Evolutionary conservation across 257 asterid genomes (phyloP).

Genomic region (Ocimum tenuiflorum): DNA sequence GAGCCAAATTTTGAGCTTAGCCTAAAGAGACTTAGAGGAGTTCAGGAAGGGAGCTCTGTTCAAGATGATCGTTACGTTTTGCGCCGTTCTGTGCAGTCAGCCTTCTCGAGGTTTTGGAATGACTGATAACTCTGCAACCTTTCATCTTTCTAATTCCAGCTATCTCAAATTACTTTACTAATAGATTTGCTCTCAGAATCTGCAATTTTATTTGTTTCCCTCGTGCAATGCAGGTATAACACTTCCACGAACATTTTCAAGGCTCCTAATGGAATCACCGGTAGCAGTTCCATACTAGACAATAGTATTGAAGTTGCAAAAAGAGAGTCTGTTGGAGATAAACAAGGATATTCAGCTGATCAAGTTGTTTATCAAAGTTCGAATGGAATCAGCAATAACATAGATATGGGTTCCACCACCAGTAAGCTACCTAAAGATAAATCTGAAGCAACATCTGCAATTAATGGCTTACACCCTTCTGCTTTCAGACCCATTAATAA

Average conservation of each 20-base stretch:
- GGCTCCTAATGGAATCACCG: conserved; percentile 38
- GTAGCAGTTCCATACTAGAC: conserved; percentile 33
- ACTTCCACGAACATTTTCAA: conserved; percentile 41
- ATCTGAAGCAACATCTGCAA: conserved; percentile 46
- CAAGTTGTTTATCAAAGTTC: conserved; percentile 41
- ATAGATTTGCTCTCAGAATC: conserved; percentile 2
- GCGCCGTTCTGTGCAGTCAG: conserved; percentile 69
- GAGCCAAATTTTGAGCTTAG: conserved; percentile 42
- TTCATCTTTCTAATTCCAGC: conserved; percentile 2
- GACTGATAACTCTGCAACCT: conserved; percentile 2
- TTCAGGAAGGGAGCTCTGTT: conserved; percentile 33
- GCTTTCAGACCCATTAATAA: conserved; percentile 44
- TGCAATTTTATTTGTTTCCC: conserved; percentile 9
- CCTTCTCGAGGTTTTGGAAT: conserved; percentile 69
- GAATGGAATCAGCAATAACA: conserved; percentile 44
- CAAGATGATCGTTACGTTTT: conserved; percentile 53
- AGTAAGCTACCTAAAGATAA: conserved; percentile 39
- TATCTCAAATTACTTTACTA: conserved; percentile 1
- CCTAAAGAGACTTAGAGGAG: conserved; percentile 60
- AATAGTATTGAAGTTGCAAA: conserved; percentile 41
- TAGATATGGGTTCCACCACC: conserved; percentile 61
- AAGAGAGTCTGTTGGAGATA: conserved; percentile 32
- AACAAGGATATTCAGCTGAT: conserved; percentile 34
- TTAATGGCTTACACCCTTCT: conserved; percentile 38
- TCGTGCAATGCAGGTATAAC: conserved; percentile 50